Evolutionary conservation across 805 yeast genomes (phyloP), one percentile per base, ranked within the genome.

Genomic region (Suhomyces xylopsoci): DNA sequence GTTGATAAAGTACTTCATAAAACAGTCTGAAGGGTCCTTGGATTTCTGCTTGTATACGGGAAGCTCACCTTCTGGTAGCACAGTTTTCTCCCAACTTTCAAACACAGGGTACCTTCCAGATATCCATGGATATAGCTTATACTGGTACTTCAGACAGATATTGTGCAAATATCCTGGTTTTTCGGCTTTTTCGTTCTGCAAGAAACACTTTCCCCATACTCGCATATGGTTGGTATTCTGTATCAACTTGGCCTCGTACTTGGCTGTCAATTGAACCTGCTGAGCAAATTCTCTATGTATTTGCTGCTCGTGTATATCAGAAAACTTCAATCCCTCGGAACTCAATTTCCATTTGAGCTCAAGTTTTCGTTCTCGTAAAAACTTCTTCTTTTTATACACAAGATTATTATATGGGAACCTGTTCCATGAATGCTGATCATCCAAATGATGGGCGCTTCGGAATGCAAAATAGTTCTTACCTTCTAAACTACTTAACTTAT

Each of bases 91-190:
- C 65, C 63, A 61, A 46, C 55, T 51, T 22, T 58, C 56, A 41
- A 59, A 60, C 1, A n/a, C 30, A 1, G 76, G 74, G 9, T 46
- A 53, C 4, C 56, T 45, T n/a, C 60, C 54, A 8, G 68, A 56
- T n/a, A 70, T 40, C 73, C 73, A 71, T 3, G 76, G 75, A 47
- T 60, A 67, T 14, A 67, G 54, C 12, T 41, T 17, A 20, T 61
- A 64, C 25, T 53, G 53, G 5, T 30, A 43, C 0, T 53, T 14
- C 50, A 69, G 64, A 9, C 49, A 34, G 2, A 17, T 25, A 9
- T 28, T 8, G 12, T 32, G 24, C 10, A 32, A 26, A 15, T 45
- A 20, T 30, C n/a, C 20, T n/a, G n/a, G n/a, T n/a, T 15, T 12
- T 20, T 41, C 45, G 7, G 6, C 1, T 15, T 41, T 14, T 22